Evolutionary conservation across 768 basidiomycete species (phyloP), one percentile per base, ranked within the genome.

Genomic region (Agaricus blazei): DNA sequence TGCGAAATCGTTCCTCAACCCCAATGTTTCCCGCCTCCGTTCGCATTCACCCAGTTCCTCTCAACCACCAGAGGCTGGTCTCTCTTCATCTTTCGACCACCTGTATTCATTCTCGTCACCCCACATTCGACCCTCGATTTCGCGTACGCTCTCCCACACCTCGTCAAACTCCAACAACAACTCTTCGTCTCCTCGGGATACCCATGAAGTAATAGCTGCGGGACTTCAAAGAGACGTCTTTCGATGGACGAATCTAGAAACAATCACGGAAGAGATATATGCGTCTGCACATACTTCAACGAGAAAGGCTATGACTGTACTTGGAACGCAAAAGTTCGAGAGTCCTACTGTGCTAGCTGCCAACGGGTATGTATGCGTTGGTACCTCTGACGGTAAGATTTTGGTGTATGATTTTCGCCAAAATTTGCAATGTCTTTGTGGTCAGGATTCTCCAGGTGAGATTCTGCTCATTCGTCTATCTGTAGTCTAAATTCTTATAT

Each of bases 391-490:
- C 29, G 97, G 95, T 11, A 83, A 79, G 63, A 76, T 90, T 42
- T 77, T 84, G 47, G 87, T 98, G 1, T 95, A 92, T 67, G 92
- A 93, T 68, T 98, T 97, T 66, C 87, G 86, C 63, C 96, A 98
- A 68, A 84, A 84, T 5, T 64, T 96, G 59, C 83, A 83, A 60
- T 84, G 85, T 60, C 73, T 95, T 9, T 93, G 93, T 60, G 92
- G 92, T 8, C 82, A 73, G 51, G 84, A 90, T 51, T 54, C 71
- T 15, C 72, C 81, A 61, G 82, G 93, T 95, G 68, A 36, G 65
- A 59, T 40, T 26, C 41, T 41, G 19, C 48, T 54, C 24, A 19
- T 57, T 56, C 27, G 38, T 23, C 34, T 45, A 9, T 37, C 34
- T 48, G 19, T 19, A 27, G 29, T 37, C 45, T 28, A 58, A 63